Evolutionary conservation across 2,329 filamentous ascomycete species (phyloP), one percentile per base, ranked within the genome.

Genomic region (Colletotrichum incanum): DNA sequence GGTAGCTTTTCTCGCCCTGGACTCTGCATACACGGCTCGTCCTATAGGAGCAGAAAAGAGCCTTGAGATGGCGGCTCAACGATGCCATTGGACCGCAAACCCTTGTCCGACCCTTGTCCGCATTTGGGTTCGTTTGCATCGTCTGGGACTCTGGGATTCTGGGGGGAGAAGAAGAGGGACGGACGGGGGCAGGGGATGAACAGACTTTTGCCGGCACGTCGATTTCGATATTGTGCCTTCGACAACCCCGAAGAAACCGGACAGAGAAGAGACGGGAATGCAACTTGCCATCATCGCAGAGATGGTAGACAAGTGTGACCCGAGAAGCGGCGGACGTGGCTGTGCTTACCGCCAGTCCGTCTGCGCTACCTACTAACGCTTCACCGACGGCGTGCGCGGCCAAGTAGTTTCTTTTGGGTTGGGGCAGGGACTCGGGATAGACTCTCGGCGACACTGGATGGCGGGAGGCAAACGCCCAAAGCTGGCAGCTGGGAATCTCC

Each of bases 21-120:
- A 59, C 74, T 75, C 75, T 81, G 80, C 78, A 81, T 80, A 74
- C 70, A 70, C 69, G 75, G 69, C 62, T 76, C 64, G 73, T 78
- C 80, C 79, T 81, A 80, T 82, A 76, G 75, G 75, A 79, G 76
- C 63, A 59, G 58, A 47, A 62, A 58, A 54, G 60, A 41, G 60
- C 43, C 26, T 45, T 49, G 52, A 60, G 59, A 65, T 60, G 69
- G 59, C 54, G 54, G 43, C 56, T 74, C 34, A 45, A 72, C 39
- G 76, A 75, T 74, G 70, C 77, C 74, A 84, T 84, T 84, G 82
- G 82, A 79, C 76, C 76, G 74, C 76, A 60, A 75, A 75, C 76
- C 81, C 81, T 72, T 72, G 73, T 52, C 62, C 31, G 47, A 65
- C 58, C 64, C 69, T 65, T 71, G 62, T 23, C 61, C 64, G 43